A percentile compares a stretch with the other conserved stretches of the same genome.
phyloP scores from a whole-genome alignment of 2,329 filamentous ascomycete species.

The Cytospora piceae region DNA sequence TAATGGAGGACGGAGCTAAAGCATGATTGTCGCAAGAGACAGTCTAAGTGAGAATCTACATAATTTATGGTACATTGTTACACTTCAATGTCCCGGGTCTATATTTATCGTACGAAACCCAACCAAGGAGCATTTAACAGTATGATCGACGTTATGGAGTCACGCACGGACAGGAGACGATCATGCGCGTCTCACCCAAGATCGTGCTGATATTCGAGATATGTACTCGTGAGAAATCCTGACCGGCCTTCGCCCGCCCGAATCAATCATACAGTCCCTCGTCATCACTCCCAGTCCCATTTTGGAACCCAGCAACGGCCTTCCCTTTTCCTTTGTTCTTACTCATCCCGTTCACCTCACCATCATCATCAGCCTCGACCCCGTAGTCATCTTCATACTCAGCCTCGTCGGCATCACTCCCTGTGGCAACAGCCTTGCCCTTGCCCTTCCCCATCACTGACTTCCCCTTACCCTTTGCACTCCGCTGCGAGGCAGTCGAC shows the following conservation, averaged over 20 bases:
- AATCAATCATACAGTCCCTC: slow-evolving; percentile 57
- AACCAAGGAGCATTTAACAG: not conserved
- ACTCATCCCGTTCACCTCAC: slow-evolving; percentile 34
- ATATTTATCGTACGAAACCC: not conserved
- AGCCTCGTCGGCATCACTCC: slow-evolving; percentile 43
- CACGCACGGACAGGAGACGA: slow-evolving; percentile 2
- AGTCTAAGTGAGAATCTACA: not conserved
- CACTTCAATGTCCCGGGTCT: not conserved
- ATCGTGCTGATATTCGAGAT: not conserved
- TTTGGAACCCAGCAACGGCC: slow-evolving; percentile 54
- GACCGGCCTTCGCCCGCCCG: not conserved
- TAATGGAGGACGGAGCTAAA: slow-evolving; percentile 38
- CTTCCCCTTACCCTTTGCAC: slow-evolving; percentile 43
- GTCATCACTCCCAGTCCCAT: slow-evolving; percentile 60
- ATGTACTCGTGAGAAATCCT: not conserved
- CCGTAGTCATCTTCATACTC: slow-evolving; percentile 41
- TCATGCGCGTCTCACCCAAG: not conserved
- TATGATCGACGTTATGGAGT: not conserved
- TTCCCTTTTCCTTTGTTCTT: slow-evolving; percentile 60
- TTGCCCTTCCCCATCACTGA: slow-evolving; percentile 41
- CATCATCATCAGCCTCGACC: slow-evolving; percentile 36
- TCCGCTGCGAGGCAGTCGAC: slow-evolving; percentile 36
- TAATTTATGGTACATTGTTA: not conserved
- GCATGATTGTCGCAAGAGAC: slow-evolving; percentile 14
- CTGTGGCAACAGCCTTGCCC: slow-evolving; percentile 42